A percentile compares a stretch with the other conserved stretches of the same genome.
These are phyloP conservation scores for Penicillium sp. DNA, from an alignment of 2,329 filamentous ascomycete species.

Conservation along the genomic window DNA sequence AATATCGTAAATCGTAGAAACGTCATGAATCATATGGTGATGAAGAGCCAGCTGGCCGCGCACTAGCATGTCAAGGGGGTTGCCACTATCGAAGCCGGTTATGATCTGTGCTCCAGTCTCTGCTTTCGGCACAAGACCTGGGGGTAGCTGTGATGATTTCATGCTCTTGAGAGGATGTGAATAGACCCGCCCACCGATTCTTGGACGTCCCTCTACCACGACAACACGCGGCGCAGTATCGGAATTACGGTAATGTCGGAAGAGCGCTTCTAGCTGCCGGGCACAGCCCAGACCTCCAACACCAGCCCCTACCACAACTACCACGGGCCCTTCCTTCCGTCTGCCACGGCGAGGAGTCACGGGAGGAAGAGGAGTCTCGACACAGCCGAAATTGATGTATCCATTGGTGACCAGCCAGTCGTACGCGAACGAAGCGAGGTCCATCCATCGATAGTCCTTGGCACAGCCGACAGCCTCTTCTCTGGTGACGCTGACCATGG, in stretches of 20 bases:
- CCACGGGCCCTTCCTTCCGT: conserved; percentile 57
- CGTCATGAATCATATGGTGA: conserved; percentile 73
- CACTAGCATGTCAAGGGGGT: conserved; percentile 85
- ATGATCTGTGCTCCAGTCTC: conserved; percentile 99
- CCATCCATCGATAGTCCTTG: conserved; percentile 80
- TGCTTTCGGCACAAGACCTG: conserved; percentile 64
- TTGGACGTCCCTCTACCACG: conserved; percentile 76
- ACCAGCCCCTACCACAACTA: conserved; percentile 88
- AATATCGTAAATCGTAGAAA: conserved; percentile 80
- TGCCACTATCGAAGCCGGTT: conserved; percentile 91
- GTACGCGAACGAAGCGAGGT: conserved; percentile 79
- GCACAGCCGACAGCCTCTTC: conserved; percentile 89
- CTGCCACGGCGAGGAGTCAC: conserved; percentile 38
- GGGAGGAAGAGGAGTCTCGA: conserved; percentile 57
- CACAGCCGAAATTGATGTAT: conserved; percentile 94
- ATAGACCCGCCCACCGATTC: conserved; percentile 88
- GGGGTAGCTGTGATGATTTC: conserved; percentile 48
- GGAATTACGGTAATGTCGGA: conserved; percentile 67
- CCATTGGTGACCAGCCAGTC: conserved; percentile 87
- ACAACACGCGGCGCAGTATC: conserved; percentile 66
- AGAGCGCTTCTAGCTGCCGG: conserved; percentile 80
- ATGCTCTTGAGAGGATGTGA: conserved; percentile 65
- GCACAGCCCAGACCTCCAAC: conserved; percentile 89
- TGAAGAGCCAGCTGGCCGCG: conserved; percentile 81
- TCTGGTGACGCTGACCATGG: conserved; percentile 70